These are phyloP conservation scores for Eucalyptus camaldulensis DNA, from an alignment of 345 rosid species.

Conservation along the genomic window DNA sequence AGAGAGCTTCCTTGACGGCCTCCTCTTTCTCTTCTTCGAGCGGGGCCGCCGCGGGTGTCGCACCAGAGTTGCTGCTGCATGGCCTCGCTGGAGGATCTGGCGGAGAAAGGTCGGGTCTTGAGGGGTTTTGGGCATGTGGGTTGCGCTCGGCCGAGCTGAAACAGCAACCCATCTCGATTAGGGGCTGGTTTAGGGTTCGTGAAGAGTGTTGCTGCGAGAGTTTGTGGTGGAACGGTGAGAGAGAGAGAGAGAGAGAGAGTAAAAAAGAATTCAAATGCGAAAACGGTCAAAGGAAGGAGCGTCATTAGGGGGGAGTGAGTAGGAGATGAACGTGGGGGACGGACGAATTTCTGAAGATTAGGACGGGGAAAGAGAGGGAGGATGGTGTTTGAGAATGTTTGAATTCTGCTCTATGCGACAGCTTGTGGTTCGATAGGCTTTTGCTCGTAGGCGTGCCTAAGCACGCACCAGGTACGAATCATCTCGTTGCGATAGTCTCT, in stretches of 20 bases:
- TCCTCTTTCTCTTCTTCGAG: background rate
- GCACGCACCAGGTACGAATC: background rate
- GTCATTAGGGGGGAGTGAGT: background rate
- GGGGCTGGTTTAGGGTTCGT: background rate
- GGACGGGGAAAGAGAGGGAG: background rate
- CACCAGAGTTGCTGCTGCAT: background rate
- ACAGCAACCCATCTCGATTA: constrained; percentile 33
- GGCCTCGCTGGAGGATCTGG: background rate
- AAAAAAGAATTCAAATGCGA: background rate
- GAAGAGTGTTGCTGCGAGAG: background rate
- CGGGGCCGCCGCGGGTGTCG: background rate
- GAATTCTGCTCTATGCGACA: background rate
- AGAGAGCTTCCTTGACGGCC: background rate
- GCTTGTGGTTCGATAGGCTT: background rate
- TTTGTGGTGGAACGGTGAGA: background rate
- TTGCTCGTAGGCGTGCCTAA: background rate
- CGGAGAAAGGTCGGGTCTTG: background rate
- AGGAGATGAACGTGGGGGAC: background rate
- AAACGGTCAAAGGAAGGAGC: background rate
- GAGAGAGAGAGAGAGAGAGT: background rate
- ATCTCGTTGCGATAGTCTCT: background rate
- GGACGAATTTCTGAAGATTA: background rate
- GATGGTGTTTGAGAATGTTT: background rate
- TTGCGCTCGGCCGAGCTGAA: constrained; percentile 16
- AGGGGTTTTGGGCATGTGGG: background rate